A percentile compares a stretch with the other conserved stretches of the same genome.
phyloP scores from a whole-genome alignment of 306 rosid genomes.

The Ceratonia siliqua region DNA sequence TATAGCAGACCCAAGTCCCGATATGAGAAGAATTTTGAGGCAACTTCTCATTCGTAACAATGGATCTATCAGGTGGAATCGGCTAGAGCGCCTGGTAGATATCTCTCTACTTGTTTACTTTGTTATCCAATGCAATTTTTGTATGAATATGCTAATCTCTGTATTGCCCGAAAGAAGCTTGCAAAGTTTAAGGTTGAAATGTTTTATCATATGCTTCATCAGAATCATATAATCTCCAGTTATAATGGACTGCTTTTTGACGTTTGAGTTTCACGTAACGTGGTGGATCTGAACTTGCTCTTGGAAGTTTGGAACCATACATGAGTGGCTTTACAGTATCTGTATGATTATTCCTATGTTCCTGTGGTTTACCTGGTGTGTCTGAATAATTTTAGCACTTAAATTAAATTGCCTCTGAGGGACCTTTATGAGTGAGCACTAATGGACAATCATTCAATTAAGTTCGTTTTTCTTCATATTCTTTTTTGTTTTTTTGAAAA shows the following conservation, averaged over 20 bases:
- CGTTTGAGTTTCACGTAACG: not conserved
- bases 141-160: slow-evolving; percentile 17
- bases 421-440: too few relatives aligned
- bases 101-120: slow-evolving; percentile 23
- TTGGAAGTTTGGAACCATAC: not conserved
- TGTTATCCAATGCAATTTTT: slow-evolving; percentile 15
- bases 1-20: slow-evolving; percentile 90
- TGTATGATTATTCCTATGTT: too few relatives aligned
- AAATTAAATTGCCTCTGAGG: too few relatives aligned
- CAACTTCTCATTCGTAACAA: slow-evolving; percentile 80
- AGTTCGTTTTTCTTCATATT: too few relatives aligned
- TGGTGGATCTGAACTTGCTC: not conserved
- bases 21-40: slow-evolving; percentile 95
- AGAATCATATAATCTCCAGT: slow-evolving; percentile 6
- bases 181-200: not conserved
- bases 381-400: too few relatives aligned
- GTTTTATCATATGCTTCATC: not conserved
- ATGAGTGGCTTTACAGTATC: not conserved
- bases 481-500: too few relatives aligned
- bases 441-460: too few relatives aligned
- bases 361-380: too few relatives aligned
- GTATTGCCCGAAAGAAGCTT: slow-evolving; percentile 15
- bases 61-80: slow-evolving; percentile 95
- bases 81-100: slow-evolving; percentile 88
- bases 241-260: slow-evolving; percentile 13